Evolutionary conservation across 2,329 filamentous ascomycete species (phyloP).

Genomic region (Epicoccum nigrum): DNA sequence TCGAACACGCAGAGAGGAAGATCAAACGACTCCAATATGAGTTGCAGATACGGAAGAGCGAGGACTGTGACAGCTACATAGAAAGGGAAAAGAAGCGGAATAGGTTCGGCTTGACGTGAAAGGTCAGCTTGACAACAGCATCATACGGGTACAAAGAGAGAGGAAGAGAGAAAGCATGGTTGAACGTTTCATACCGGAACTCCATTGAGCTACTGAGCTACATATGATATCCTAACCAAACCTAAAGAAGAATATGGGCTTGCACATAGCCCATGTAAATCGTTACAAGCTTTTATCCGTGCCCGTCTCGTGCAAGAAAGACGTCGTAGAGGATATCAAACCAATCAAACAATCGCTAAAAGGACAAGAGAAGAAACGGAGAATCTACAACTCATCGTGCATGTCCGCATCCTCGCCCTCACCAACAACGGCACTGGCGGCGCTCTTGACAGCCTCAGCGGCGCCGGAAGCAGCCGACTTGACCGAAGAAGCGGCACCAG

Average conservation of each 20-base stretch:
- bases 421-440: constrained; percentile 44
- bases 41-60: too few relatives aligned
- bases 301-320: constrained; percentile 20
- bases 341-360: constrained; percentile 29
- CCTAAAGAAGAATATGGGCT: constrained; percentile 20
- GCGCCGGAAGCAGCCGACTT: constrained; percentile 50
- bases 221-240: constrained; percentile 22
- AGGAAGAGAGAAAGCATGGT: neutral
- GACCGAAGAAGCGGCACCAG: constrained; percentile 25
- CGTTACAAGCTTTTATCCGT: constrained; percentile 34
- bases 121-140: too few relatives aligned
- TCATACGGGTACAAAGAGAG: too few relatives aligned
- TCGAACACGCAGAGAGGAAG: too few relatives aligned
- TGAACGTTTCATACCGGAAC: constrained; percentile 33
- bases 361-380: constrained; percentile 17
- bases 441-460: constrained; percentile 47
- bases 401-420: constrained; percentile 39
- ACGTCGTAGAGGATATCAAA: constrained; percentile 26
- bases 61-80: too few relatives aligned
- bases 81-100: too few relatives aligned
- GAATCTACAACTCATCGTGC: constrained; percentile 78
- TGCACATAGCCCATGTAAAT: constrained; percentile 26
- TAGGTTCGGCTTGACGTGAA: too few relatives aligned
- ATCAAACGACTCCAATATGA: too few relatives aligned
- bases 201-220: constrained; percentile 37